Evolutionary conservation across 192 early-diverging fungal species (phyloP), one percentile per base, ranked within the genome.

Genomic region (Coemansia sp.): DNA sequence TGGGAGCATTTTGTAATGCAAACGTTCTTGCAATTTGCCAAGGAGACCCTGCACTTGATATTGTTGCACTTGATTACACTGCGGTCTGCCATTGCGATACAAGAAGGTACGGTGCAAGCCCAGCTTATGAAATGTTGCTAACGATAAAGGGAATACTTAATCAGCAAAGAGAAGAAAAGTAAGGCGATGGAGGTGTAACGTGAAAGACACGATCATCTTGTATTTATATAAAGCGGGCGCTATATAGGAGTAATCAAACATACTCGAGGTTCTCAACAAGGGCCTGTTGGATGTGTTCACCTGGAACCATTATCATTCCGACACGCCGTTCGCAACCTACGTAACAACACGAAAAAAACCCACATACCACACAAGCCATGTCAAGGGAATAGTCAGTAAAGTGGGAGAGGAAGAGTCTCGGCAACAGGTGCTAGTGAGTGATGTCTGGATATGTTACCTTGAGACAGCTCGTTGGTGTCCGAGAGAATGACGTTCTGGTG

Each of bases 1-100:
- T 89, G 87, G 9, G 89, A 88, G 65, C 89, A 90, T 9, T 82
- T 86, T 7, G 89, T 90, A 46, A 88, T 76, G 59, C 85, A 88
- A 14, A 84, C 87, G 67, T 76, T 75, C 43, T 58, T 61, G 11
- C 69, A 71, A n/a, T 41, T 41, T 15, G 75, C 42, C 46, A 85
- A 61, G 35, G 70, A 11, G 19, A 63, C 70, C 32, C 82, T 66
- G 49, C 84, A 85, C 33, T 66, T 64, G 33, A 75, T 65, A 9
- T 75, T 71, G 60, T 85, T 85, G 67, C 84, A 85, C 29, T 70
- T 64, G 11, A 77, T 59, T 29, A 56, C 33, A 20, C 15, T n/a
- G 57, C 34, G 38, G 23, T 68, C 71, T 0, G 66, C 58, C 71
- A 74, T 74, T 38, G 10, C 34, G 5, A 43, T 49, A 49, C n/a